Evolutionary conservation across 306 rosid species (phyloP).

Genomic region (Calophaca sinica): DNA sequence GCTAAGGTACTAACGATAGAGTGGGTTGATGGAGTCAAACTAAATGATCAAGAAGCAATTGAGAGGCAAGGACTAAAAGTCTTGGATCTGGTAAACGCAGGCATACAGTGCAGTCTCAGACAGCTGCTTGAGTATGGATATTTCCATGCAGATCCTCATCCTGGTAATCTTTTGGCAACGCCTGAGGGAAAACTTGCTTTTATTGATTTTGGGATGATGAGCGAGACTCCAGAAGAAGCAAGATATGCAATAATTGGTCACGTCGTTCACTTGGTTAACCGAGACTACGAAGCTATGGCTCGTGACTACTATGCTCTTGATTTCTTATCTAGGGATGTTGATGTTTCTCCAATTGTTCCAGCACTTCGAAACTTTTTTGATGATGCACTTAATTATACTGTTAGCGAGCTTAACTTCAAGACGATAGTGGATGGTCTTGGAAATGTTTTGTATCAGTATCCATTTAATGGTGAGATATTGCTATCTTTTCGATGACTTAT

Average conservation of each 20-base stretch:
- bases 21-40: constrained; percentile 94
- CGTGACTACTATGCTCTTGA: constrained; percentile 89
- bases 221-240: constrained; percentile 97
- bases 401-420: constrained; percentile 95
- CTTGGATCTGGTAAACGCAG: constrained; percentile 81
- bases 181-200: constrained; percentile 97
- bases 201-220: constrained; percentile 99
- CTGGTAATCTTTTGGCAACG: constrained; percentile 97
- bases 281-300: constrained; percentile 99
- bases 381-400: constrained; percentile 83
- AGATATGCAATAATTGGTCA: constrained; percentile 90
- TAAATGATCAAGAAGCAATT: constrained; percentile 88
- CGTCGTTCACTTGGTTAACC: constrained; percentile 96
- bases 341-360: constrained; percentile 90
- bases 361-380: constrained; percentile 87
- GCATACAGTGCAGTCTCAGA: constrained; percentile 94
- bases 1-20: constrained; percentile 88
- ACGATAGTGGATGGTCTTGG: constrained; percentile 96
- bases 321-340: constrained; percentile 83
- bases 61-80: constrained; percentile 91
- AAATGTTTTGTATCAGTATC: constrained; percentile 87
- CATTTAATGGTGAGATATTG: constrained; percentile 82
- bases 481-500: constrained; percentile 14
- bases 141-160: constrained; percentile 99
- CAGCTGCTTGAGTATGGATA: constrained; percentile 94